Base-by-base conservation (phyloP, 2,329 filamentous ascomycete genomes). In the Fusarium domesticum region DNA sequence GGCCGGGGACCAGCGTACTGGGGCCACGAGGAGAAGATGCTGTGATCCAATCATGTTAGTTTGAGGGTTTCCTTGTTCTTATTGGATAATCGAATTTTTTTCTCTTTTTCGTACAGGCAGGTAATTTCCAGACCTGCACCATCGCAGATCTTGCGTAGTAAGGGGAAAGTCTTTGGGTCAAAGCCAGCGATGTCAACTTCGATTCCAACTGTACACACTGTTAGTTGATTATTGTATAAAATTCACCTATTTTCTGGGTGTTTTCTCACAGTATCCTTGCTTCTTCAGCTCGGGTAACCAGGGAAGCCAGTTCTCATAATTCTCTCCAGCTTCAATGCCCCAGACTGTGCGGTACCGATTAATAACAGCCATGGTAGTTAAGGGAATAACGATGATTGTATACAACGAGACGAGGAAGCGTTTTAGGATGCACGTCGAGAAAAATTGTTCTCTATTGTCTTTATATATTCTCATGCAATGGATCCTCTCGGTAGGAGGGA, bases 181-280 rank as follows among this genome's bases (percentile, higher is more conserved):
- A 18, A 18, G 4, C 18, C 35, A 37, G 35, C 18, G 19, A 37
- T 37, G 11, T 37, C 35, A 8, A 37, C 17, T 19, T 37, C 35
- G 18, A 37, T 19, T 3, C 35, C 35, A 18, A 37, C 15, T 37
- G n/a, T n/a, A n/a, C n/a, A n/a, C n/a, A n/a, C n/a, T n/a, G n/a
- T n/a, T n/a, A n/a, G n/a, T n/a, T n/a, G n/a, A n/a, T n/a, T n/a
- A n/a, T n/a, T n/a, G n/a, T n/a, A n/a, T n/a, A n/a, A n/a, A n/a
- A n/a, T n/a, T n/a, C n/a, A n/a, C n/a, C n/a, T n/a, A n/a, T n/a
- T n/a, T n/a, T n/a, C n/a, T n/a, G n/a, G n/a, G n/a, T n/a, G n/a
- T n/a, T n/a, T n/a, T 16, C 32, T 18, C 15, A 53, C 48, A 37
- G 45, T 53, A 53, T n/a, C 50, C 48, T 17, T 42, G 35, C 6